Base-by-base conservation (phyloP, 192 early-diverging fungal species). In the Coemansia sp. region DNA sequence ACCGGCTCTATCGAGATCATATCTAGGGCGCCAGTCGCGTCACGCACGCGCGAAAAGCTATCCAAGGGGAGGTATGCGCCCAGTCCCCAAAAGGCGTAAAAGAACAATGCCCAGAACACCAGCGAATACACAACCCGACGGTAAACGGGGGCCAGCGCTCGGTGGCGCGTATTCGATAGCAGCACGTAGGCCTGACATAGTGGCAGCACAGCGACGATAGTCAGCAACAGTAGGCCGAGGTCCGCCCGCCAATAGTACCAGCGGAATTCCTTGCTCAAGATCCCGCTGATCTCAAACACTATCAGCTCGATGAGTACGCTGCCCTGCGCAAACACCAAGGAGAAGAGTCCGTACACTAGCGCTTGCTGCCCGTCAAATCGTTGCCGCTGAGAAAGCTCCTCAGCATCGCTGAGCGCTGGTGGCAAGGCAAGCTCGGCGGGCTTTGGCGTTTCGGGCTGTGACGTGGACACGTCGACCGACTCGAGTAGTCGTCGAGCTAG, bases 261-360 rank as follows among this genome's bases (percentile, higher is more conserved):
- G 31, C 92, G 87, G 39, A 89, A 70, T 73, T 85, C 84, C 66
- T 85, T 88, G 64, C 83, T 79, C 57, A 92, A 76, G 7, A 94
- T 60, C 7, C 87, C 86, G 43, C 82, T 78, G 59, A 95, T 93
- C 67, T 93, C 93, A 73, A 93, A 87, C 40, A 95, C 86, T 14
- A 95, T 82, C 58, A 95, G 85, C 63, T 92, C 86, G 68, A 95
- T 91, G 62, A 95, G 83, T 31, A 85, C 85, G 69, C 92, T 87
- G 34, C 88, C 86, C 66, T 85, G 86, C n/a, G 88, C 87, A 37
- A 95, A 85, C 20, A 90, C 88, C n/a, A 91, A 70, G 16, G 92
- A 86, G 64, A 94, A 95, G 9, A 90, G 70, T 3, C 85, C 82
- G 33, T 90, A 85, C 3, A 92, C 91, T n/a, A 85, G 66, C n/a